phyloP scores from a whole-genome alignment of 257 asterid genomes.

The Nicotiana benthamiana region DNA sequence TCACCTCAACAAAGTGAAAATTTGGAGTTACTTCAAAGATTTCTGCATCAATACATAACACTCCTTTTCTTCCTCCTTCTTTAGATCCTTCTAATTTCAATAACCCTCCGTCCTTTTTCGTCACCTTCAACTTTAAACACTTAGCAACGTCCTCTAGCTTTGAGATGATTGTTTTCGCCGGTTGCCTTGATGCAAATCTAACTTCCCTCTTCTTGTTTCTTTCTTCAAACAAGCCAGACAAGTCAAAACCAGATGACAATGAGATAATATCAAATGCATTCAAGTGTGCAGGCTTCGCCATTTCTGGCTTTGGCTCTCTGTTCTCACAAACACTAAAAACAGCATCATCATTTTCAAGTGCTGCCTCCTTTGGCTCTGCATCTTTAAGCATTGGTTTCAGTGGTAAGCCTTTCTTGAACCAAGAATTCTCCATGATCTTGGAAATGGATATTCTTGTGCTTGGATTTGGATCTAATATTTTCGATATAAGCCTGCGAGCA shows the following conservation, averaged over 20 bases:
- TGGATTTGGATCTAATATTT: slow-evolving; percentile 63
- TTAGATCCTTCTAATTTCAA: slow-evolving; percentile 46
- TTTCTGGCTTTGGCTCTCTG: slow-evolving; percentile 22
- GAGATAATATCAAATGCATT: slow-evolving; percentile 83
- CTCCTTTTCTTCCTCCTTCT: slow-evolving; percentile 62
- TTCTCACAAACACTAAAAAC: slow-evolving; percentile 9
- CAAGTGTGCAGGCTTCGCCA: slow-evolving; percentile 31
- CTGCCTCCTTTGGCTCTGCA: slow-evolving; percentile 2
- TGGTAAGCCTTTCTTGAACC: slow-evolving; percentile 46
- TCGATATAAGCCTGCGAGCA: slow-evolving; percentile 51
- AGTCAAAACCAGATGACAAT: slow-evolving; percentile 65
- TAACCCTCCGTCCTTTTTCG: slow-evolving; percentile 53
- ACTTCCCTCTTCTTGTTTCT: slow-evolving; percentile 34
- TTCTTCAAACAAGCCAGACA: slow-evolving; percentile 63
- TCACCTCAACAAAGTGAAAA: slow-evolving; percentile 67
- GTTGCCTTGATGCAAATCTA: slow-evolving; percentile 49
- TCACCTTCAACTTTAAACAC: slow-evolving; percentile 45
- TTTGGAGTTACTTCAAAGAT: slow-evolving; percentile 52
- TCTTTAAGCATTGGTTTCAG: slow-evolving; percentile 1
- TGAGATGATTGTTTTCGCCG: slow-evolving; percentile 42
- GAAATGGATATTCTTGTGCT: slow-evolving; percentile 49
- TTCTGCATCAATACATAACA: slow-evolving; percentile 57
- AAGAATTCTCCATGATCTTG: slow-evolving; percentile 59
- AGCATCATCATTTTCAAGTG: slow-evolving; percentile 1
- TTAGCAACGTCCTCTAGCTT: slow-evolving; percentile 64